Evolutionary conservation across 345 rosid species (phyloP).

Genomic region (Syzygium aqueum): DNA sequence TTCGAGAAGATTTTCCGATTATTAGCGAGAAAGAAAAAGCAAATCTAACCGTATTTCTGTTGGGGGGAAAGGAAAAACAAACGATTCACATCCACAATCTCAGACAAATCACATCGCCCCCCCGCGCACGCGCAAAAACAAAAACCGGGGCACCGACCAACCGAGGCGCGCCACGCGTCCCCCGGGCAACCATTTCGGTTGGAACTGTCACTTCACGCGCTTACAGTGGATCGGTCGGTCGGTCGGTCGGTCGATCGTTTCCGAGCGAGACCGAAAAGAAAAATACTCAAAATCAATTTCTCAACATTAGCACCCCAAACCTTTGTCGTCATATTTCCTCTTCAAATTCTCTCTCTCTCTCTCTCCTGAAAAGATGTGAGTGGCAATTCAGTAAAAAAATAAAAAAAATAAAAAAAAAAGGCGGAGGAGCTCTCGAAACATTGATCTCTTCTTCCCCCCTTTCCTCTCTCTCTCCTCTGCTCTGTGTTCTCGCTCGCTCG

Average conservation of each 20-base stretch:
- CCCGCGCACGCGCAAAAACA: background rate
- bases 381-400: background rate
- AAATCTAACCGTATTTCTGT: background rate
- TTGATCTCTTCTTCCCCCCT: background rate
- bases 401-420: background rate
- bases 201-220: background rate
- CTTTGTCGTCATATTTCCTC: background rate
- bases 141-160: background rate
- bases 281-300: background rate
- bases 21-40: no score
- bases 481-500: background rate
- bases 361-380: background rate
- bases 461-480: background rate
- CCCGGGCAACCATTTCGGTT: background rate
- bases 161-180: background rate
- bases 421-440: background rate
- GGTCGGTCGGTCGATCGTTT: background rate
- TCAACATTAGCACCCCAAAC: background rate
- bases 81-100: background rate
- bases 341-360: background rate
- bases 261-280: background rate
- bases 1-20: no score
- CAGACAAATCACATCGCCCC: background rate
- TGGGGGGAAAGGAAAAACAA: background rate
- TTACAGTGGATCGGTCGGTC: background rate